A percentile compares a stretch with the other conserved stretches of the same genome.
phyloP scores from a whole-genome alignment of 83 land plant species.

The Diphasiastrum complanatum region DNA sequence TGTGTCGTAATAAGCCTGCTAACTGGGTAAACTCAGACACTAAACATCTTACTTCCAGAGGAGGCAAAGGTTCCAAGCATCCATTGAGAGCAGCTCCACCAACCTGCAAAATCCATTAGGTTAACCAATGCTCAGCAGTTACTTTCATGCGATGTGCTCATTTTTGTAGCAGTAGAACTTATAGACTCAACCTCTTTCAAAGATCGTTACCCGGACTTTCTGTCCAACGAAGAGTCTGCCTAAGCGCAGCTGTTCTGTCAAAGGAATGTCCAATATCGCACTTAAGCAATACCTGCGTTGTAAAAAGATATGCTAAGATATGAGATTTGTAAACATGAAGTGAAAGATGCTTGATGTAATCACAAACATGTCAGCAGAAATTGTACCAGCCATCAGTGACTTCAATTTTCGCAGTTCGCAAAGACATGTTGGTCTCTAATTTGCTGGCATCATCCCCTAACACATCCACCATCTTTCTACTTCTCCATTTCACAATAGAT shows the following conservation, averaged over 20 bases:
- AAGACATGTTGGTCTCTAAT: neutral
- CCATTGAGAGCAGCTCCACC: conserved; percentile 73
- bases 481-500: too few relatives aligned
- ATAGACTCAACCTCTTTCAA: neutral
- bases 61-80: conserved; percentile 63
- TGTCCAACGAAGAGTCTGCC: conserved; percentile 74
- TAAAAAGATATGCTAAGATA: neutral
- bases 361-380: neutral
- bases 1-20: too few relatives aligned
- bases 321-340: neutral
- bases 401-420: conserved; percentile 35
- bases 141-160: too few relatives aligned
- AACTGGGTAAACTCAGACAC: too few relatives aligned
- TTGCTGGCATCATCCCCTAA: neutral
- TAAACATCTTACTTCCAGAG: conserved; percentile 67
- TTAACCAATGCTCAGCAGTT: conserved; percentile 1
- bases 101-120: conserved; percentile 37
- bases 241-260: conserved; percentile 41
- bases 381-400: conserved; percentile 88
- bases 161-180: too few relatives aligned
- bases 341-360: too few relatives aligned
- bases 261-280: conserved; percentile 49
- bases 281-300: conserved; percentile 55
- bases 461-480: neutral
- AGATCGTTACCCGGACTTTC: conserved; percentile 58